Percentiles rank a stretch among this genome's conserved stretches.
Conservation (phyloP, 176 grass and related monocot genomes). For the Leersia perrieri region DNA sequence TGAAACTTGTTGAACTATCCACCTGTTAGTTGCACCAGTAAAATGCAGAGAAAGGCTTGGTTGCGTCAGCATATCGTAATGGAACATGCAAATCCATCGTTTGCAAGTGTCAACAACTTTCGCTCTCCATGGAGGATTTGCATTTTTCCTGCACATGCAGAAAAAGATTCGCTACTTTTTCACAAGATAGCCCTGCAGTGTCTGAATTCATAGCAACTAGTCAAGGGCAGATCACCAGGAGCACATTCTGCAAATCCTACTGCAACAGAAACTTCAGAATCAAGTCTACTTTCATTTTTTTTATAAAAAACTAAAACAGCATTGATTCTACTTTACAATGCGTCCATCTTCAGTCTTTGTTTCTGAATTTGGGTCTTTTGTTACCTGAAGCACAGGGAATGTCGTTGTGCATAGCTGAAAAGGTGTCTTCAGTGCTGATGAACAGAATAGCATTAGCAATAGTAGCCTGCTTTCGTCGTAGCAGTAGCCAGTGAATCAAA, state of each 20-base stretch:
- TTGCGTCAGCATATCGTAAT: not conserved
- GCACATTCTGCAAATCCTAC: not conserved
- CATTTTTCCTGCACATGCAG: not conserved
- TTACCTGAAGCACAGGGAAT: not conserved
- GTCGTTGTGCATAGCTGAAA: not conserved
- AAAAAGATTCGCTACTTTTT: not conserved
- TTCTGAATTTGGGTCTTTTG: not conserved
- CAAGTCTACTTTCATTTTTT: not conserved
- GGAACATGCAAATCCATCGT: not conserved
- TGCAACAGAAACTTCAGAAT: not conserved
- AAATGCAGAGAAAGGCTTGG: not conserved
- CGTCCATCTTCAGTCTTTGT: not conserved
- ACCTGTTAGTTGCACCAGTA: conserved; percentile 12
- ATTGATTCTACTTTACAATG: too few species aligned
- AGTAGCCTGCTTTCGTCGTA: too few species aligned
- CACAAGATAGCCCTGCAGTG: not conserved
- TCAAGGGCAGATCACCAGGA: not conserved
- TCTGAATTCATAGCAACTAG: not conserved
- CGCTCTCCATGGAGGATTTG: not conserved
- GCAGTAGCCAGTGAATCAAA: too few species aligned
- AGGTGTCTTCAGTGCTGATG: not conserved
- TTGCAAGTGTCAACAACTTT: not conserved
- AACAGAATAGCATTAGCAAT: too few species aligned
- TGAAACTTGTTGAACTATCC: conserved; percentile 4
- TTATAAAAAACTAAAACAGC: too few species aligned